Percentiles rank a stretch among this genome's conserved stretches.
Conservation (phyloP, 1,139 yeast genomes). For the Pichia sorboxylosa region DNA sequence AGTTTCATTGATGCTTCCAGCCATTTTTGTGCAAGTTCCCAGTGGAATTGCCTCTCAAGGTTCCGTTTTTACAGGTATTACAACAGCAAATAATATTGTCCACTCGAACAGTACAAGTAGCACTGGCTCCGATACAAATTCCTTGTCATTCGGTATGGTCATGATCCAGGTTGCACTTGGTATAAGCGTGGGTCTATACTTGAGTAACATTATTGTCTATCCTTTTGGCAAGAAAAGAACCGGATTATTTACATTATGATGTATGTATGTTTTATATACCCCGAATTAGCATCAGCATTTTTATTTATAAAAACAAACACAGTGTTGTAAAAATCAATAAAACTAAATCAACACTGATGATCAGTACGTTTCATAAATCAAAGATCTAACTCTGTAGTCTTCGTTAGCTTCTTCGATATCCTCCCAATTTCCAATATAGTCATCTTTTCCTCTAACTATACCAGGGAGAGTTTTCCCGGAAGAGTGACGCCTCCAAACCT, state of each 20-base stretch:
- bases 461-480: conserved; percentile 77
- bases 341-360: background rate
- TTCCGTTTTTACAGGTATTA: conserved; percentile 67
- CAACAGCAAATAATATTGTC: conserved; percentile 62
- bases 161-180: conserved; percentile 93
- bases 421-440: conserved; percentile 73
- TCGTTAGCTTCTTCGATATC: conserved; percentile 79
- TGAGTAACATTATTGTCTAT: conserved; percentile 79
- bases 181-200: conserved; percentile 85
- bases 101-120: conserved; percentile 20
- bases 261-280: no score
- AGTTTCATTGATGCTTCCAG: conserved; percentile 91
- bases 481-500: conserved; percentile 73
- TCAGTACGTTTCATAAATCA: conserved; percentile 39
- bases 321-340: no score
- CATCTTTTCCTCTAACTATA: conserved; percentile 79
- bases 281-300: no score
- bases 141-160: conserved; percentile 60
- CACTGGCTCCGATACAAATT: conserved; percentile 19
- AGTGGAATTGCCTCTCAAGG: conserved; percentile 89
- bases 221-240: conserved; percentile 86
- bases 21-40: conserved; percentile 89
- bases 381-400: conserved; percentile 54
- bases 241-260: conserved; percentile 68
- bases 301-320: no score